Conservation (phyloP, 371 early-diverging fungal species). For the Phascolomyces articulosus region DNA sequence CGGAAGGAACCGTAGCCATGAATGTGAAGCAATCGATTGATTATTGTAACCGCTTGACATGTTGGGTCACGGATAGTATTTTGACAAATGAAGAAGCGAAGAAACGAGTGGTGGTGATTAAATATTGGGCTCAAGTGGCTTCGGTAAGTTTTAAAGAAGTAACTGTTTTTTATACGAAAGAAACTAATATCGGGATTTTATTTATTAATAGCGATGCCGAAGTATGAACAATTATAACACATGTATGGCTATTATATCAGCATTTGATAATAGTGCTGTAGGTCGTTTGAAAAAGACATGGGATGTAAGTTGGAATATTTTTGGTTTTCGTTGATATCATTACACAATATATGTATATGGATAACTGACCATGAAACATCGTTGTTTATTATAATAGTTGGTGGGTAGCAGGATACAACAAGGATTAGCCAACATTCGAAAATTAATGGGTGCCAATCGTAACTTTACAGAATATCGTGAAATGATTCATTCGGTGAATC, state of each 20-base stretch:
- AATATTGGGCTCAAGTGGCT: conserved; percentile 85
- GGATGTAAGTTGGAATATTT: conserved; percentile 54
- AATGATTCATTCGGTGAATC: conserved; percentile 81
- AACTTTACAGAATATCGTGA: conserved; percentile 90
- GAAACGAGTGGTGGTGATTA: conserved; percentile 76
- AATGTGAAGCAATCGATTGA: conserved; percentile 81
- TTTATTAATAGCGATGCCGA: conserved; percentile 57
- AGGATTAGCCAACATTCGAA: conserved; percentile 52
- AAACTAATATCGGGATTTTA: background rate
- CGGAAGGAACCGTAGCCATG: conserved; percentile 47
- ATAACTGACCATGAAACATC: too few species aligned
- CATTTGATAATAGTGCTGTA: conserved; percentile 87
- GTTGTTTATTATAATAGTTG: conserved; percentile 19
- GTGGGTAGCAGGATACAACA: conserved; percentile 63
- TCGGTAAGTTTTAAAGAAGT: conserved; percentile 66
- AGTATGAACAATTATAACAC: conserved; percentile 91
- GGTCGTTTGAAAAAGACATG: conserved; percentile 91
- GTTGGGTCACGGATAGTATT: conserved; percentile 84
- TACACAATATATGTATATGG: too few species aligned
- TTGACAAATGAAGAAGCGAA: conserved; percentile 77
- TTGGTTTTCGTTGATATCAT: too few species aligned
- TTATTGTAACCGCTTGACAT: conserved; percentile 67
- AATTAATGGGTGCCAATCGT: conserved; percentile 77
- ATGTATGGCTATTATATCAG: conserved; percentile 88
- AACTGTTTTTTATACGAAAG: too few species aligned